phyloP scores from a whole-genome alignment of 768 basidiomycete species.

The Mycena indigotica region DNA sequence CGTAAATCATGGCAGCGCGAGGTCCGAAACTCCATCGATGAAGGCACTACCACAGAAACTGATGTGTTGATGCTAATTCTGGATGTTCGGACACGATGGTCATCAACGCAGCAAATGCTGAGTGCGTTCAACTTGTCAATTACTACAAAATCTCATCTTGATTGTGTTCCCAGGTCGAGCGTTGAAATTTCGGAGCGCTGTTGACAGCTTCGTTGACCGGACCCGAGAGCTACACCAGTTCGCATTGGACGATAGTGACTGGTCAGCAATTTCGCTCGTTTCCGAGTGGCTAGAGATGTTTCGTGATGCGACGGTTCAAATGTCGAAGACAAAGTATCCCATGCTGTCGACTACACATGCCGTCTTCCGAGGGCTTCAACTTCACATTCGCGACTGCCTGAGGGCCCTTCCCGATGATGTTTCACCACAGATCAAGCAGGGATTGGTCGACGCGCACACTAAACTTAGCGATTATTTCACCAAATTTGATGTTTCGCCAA shows the following conservation, averaged over 20 bases:
- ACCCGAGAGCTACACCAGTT: not conserved
- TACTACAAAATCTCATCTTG: not conserved
- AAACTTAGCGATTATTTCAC: not conserved
- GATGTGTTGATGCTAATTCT: constrained; percentile 31
- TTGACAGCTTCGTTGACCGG: constrained; percentile 1
- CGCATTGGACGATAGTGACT: not conserved
- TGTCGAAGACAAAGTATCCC: constrained; percentile 22
- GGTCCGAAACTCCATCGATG: not conserved
- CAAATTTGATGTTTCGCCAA: not conserved
- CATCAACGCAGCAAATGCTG: constrained; percentile 35
- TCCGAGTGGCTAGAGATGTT: constrained; percentile 7
- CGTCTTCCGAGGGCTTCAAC: constrained; percentile 9
- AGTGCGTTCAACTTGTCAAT: constrained; percentile 17
- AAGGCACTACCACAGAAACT: not conserved
- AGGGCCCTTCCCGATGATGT: not conserved
- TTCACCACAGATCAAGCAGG: not conserved
- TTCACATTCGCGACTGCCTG: not conserved
- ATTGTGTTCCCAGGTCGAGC: not conserved
- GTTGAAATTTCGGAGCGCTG: constrained; percentile 1
- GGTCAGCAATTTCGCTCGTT: constrained; percentile 1
- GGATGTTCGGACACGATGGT: constrained; percentile 33
- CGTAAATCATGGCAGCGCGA: constrained; percentile 10
- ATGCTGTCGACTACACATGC: constrained; percentile 7
- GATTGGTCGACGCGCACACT: not conserved
- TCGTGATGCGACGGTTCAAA: constrained; percentile 14